Base-by-base conservation (phyloP, 129 eudicot species). In the Tanacetum coccineum region DNA sequence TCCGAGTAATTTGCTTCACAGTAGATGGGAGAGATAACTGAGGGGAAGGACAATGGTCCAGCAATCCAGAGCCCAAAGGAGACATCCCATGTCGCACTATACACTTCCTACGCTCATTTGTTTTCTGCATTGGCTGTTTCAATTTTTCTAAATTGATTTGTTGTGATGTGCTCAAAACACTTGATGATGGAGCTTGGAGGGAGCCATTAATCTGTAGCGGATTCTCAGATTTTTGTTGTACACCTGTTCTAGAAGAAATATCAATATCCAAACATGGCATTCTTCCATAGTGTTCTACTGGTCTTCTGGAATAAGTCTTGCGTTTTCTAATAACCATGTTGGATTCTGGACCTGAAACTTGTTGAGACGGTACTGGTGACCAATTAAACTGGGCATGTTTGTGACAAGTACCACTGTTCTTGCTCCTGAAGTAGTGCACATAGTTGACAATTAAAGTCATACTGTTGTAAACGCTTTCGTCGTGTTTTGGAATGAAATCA, bases 61-160 rank as follows among this genome's bases (percentile, higher is more conserved):
- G 7, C 68, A 36, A 50, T 9, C 20, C 48, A 2, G 76, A 21
- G 61, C 51, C 56, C 57, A 68, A n/a, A 55, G 77, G 72, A 36
- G 68, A 70, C 67, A 36, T 28, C n/a, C 22, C 52, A 3, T 46
- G 74, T 17, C 57, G 32, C 49, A 11, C 17, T n/a, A 11, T 61
- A 50, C 74, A 20, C 47, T 13, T 30, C 6, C 14, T 52, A 44
- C 13, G 15, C 75, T 53, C 57, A 14, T 25, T 51, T 2, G 21
- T 20, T 14, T 40, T 61, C 3, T 55, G 71, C 60, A 64, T 56
- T 0, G 76, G 61, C 18, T 71, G 64, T 18, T 77, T 77, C 81
- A 65, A 9, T 48, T 56, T 77, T 4, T 77, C 81, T 15, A 49
- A 20, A 30, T 51, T 50, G 6, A 50, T 42, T 50, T 56, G 64